Conservation (phyloP, 176 grass and related monocot species). For the Areca catechu region DNA sequence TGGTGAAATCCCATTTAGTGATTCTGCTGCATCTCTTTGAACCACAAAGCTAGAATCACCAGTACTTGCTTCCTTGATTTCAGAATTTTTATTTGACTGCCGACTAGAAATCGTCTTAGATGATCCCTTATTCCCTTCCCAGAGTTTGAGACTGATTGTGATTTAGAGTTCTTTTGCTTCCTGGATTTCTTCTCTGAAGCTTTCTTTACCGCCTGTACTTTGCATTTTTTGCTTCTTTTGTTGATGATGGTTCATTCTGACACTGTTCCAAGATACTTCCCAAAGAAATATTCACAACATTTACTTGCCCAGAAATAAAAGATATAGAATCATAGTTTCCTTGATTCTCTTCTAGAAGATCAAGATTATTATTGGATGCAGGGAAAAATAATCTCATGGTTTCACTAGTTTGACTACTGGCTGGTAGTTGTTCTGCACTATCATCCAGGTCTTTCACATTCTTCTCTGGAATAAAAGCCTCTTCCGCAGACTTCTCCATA, state of each 20-base stretch:
- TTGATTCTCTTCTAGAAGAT: slow-evolving; percentile 5
- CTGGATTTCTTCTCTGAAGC: slow-evolving; percentile 74
- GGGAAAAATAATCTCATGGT: slow-evolving; percentile 1
- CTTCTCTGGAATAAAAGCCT: slow-evolving; percentile 1
- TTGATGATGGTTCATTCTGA: slow-evolving; percentile 9
- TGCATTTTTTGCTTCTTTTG: slow-evolving; percentile 30
- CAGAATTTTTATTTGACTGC: slow-evolving; percentile 28
- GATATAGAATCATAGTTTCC: slow-evolving; percentile 18
- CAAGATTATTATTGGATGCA: slow-evolving; percentile 14
- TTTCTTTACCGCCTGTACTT: slow-evolving; percentile 52
- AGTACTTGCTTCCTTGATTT: slow-evolving; percentile 33
- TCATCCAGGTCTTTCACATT: slow-evolving; percentile 3
- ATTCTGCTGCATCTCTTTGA: slow-evolving; percentile 36
- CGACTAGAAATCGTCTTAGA: slow-evolving; percentile 32
- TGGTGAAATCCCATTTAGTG: slow-evolving; percentile 25
- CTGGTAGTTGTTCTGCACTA: slow-evolving; percentile 13
- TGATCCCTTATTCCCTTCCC: slow-evolving; percentile 41
- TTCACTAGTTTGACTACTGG: slow-evolving; percentile 16
- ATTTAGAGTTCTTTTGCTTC: slow-evolving; percentile 62
- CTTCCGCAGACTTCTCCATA: slow-evolving; percentile 11
- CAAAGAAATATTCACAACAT: slow-evolving; percentile 33
- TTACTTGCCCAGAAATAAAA: slow-evolving; percentile 24
- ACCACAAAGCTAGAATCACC: slow-evolving; percentile 37
- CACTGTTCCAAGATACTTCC: slow-evolving; percentile 11
- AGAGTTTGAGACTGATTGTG: slow-evolving; percentile 37